phyloP scores from a whole-genome alignment of 2,329 filamentous ascomycete species.

The Coleophoma crateriformis region DNA sequence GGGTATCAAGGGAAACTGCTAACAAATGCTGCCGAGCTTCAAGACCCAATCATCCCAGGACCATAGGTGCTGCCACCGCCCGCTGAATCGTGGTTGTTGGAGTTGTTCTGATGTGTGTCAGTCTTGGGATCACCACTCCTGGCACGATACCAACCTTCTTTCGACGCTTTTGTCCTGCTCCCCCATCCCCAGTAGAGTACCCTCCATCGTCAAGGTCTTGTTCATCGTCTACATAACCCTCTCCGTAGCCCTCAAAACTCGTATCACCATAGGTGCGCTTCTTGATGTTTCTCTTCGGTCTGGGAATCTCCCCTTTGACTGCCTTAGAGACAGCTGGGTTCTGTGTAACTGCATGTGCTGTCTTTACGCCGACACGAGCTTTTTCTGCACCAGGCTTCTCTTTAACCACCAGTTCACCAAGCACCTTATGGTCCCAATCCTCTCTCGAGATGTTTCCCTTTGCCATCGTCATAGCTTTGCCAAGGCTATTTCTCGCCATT shows the following conservation, averaged over 20 bases:
- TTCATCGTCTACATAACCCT: constrained; percentile 64
- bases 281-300: constrained; percentile 62
- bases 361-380: neutral
- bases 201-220: constrained; percentile 46
- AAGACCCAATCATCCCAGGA: constrained; percentile 53
- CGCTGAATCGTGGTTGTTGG: constrained; percentile 16
- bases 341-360: constrained; percentile 4
- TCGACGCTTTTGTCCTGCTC: constrained; percentile 50
- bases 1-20: neutral
- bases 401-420: constrained; percentile 43
- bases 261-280: constrained; percentile 73
- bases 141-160: constrained; percentile 50
- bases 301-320: constrained; percentile 25
- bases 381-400: neutral
- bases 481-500: constrained; percentile 36
- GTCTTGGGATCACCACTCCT: constrained; percentile 7
- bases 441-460: constrained; percentile 49
- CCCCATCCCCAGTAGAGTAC: constrained; percentile 68
- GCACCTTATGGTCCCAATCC: constrained; percentile 51
- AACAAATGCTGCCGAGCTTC: constrained; percentile 7
- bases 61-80: constrained; percentile 40
- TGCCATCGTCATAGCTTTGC: constrained; percentile 49
- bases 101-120: constrained; percentile 21
- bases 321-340: constrained; percentile 6
- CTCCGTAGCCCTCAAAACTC: constrained; percentile 70